These are phyloP conservation scores for Fusarium stilboides DNA, from an alignment of 2,329 filamentous ascomycete genomes.

Conservation along the genomic window DNA sequence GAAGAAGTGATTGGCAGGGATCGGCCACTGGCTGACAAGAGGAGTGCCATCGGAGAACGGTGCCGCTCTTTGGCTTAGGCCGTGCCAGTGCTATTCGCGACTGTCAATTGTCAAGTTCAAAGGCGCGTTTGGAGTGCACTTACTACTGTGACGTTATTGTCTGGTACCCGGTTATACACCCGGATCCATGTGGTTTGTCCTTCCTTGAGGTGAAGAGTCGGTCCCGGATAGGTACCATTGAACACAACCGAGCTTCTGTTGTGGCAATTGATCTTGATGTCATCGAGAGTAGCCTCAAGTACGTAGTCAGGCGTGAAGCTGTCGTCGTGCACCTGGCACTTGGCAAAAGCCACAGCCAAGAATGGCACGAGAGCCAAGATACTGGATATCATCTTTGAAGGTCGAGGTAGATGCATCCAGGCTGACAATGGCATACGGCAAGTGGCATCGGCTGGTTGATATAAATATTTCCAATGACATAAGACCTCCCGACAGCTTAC, in stretches of 20 bases:
- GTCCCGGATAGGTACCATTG: conserved; percentile 29
- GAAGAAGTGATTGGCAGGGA: conserved; percentile 73
- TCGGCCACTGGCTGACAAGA: conserved; percentile 75
- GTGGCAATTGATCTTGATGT: conserved; percentile 30
- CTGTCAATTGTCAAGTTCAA: not conserved
- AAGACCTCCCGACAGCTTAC: not conserved
- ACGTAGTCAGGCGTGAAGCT: conserved; percentile 32
- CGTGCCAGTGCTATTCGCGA: conserved; percentile 74
- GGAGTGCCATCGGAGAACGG: conserved; percentile 77
- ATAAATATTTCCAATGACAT: not conserved
- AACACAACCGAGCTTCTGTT: conserved; percentile 13
- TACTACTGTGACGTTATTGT: conserved; percentile 38
- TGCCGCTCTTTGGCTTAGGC: conserved; percentile 70
- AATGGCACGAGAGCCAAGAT: conserved; percentile 19
- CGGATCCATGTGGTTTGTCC: conserved; percentile 38
- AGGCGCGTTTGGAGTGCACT: not conserved
- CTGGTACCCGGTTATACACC: conserved; percentile 26
- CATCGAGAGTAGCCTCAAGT: conserved; percentile 19
- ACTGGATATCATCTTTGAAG: conserved; percentile 3
- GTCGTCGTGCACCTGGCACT: conserved; percentile 16
- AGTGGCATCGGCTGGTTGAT: not conserved
- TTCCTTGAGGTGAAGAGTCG: conserved; percentile 20
- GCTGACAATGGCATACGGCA: not conserved
- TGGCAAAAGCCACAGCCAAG: conserved; percentile 10
- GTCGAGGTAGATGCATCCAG: not conserved